Percentiles rank a stretch among this genome's conserved stretches.
phyloP scores from a whole-genome alignment of 2,329 filamentous ascomycete genomes.

The Didymella segeticola region DNA sequence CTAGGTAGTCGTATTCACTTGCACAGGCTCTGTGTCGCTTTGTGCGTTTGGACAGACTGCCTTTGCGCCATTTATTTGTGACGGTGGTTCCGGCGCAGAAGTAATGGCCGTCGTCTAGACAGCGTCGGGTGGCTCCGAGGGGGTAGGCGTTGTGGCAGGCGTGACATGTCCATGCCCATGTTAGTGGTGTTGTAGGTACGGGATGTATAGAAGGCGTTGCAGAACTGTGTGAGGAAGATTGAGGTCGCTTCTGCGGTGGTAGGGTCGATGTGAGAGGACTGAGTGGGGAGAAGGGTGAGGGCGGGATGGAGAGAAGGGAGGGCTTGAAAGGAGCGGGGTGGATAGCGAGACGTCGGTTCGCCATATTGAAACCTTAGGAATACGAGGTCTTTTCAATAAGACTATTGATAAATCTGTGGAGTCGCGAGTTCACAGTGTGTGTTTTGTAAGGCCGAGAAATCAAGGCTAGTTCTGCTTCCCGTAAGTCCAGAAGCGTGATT shows the following conservation, averaged over 20 bases:
- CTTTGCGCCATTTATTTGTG: conserved; percentile 42
- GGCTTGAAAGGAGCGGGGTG: conserved; percentile 52
- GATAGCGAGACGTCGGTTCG: conserved; percentile 31
- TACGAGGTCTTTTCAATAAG: not conserved
- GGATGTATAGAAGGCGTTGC: conserved; percentile 27
- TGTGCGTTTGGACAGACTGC: conserved; percentile 7
- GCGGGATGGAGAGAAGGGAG: conserved; percentile 53
- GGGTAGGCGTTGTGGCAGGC: conserved; percentile 56
- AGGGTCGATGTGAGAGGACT: conserved; percentile 30
- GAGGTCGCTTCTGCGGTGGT: conserved; percentile 8
- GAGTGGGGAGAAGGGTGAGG: conserved; percentile 53
- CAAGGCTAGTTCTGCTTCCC: not conserved
- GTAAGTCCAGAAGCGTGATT: not conserved
- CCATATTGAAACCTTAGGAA: not conserved
- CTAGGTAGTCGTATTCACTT: conserved; percentile 60
- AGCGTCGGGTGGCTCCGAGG: conserved; percentile 59
- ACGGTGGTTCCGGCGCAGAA: conserved; percentile 59
- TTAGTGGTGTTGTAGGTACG: conserved; percentile 37
- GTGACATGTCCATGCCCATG: conserved; percentile 63
- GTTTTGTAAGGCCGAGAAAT: not conserved
- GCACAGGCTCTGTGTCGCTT: conserved; percentile 53
- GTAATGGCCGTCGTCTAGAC: conserved; percentile 61
- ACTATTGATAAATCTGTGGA: not conserved
- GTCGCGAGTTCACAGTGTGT: not conserved
- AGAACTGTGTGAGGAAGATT: not conserved